A percentile compares a stretch with the other conserved stretches of the same genome.
Evolutionary conservation across 352 stramenopile genomes (phyloP).

Genomic region (Pseudoperonospora humuli): DNA sequence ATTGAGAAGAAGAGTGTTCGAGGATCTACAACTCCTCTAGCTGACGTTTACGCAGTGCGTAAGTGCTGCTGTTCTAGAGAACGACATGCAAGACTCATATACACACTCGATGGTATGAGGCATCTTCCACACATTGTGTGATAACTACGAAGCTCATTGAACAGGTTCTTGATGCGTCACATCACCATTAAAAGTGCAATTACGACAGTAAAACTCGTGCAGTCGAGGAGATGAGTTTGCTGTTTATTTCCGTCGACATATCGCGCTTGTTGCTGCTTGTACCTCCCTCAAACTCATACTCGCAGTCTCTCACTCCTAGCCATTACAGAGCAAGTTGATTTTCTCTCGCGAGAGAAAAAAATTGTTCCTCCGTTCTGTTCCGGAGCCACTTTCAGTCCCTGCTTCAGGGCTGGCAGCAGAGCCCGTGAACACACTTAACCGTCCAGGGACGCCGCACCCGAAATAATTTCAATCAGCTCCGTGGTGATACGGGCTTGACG

Average conservation of each 20-base stretch:
- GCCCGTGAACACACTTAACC: slow-evolving; percentile 36
- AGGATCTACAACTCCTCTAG: too few species aligned
- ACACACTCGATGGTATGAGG: too few species aligned
- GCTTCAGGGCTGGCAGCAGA: slow-evolving; percentile 7
- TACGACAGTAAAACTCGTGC: slow-evolving; percentile 1
- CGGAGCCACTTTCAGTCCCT: slow-evolving; percentile 7
- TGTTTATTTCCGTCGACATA: slow-evolving; percentile 35
- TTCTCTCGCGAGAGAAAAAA: slow-evolving; percentile 5
- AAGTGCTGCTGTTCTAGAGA: too few species aligned
- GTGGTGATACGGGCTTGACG: slow-evolving; percentile 95
- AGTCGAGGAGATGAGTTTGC: slow-evolving; percentile 23
- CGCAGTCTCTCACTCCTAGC: slow-evolving; percentile 14
- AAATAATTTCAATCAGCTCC: slow-evolving; percentile 98
- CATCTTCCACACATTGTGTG: too few species aligned
- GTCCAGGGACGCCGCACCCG: slow-evolving; percentile 94
- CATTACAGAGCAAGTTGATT: slow-evolving; percentile 19
- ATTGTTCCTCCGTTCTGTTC: slow-evolving; percentile 18
- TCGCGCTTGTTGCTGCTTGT: slow-evolving; percentile 21
- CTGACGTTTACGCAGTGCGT: too few species aligned
- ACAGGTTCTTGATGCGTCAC: too few species aligned
- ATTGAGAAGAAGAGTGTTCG: too few species aligned
- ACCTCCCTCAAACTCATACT: slow-evolving; percentile 16
- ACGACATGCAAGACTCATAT: too few species aligned
- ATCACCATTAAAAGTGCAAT: neutral
- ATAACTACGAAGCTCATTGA: too few species aligned